Conservation (phyloP, 225 moss, liverwort and hornwort species). For the Ulota crispa region DNA sequence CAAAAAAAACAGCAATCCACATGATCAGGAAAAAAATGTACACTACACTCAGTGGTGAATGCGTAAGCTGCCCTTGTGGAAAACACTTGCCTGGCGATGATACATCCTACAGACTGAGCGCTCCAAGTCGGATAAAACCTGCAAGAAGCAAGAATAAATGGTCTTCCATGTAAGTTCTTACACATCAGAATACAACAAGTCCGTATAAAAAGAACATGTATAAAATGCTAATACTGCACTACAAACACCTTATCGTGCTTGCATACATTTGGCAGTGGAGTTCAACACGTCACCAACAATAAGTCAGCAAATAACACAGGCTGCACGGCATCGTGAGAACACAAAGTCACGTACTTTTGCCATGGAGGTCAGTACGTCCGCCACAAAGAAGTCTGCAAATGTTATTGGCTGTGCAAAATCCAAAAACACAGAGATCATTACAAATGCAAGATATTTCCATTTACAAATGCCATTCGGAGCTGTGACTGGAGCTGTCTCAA, state of each 20-base stretch:
- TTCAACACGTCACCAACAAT: constrained; percentile 34
- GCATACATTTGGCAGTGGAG: constrained; percentile 30
- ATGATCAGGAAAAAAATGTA: constrained; percentile 13
- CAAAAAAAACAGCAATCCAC: constrained; percentile 15
- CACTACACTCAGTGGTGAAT: constrained; percentile 4
- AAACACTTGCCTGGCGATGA: constrained; percentile 72
- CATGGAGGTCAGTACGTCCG: constrained; percentile 97
- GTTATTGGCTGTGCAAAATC: constrained; percentile 76
- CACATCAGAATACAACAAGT: not conserved
- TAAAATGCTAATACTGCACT: constrained; percentile 6
- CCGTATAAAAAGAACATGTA: not conserved
- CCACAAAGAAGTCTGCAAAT: constrained; percentile 97
- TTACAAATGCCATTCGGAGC: not conserved
- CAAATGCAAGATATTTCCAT: not conserved
- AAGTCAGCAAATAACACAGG: constrained; percentile 36
- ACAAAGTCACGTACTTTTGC: constrained; percentile 63
- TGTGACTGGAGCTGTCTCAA: not conserved
- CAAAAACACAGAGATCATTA: constrained; percentile 9
- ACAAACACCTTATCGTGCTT: constrained; percentile 12
- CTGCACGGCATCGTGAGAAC: constrained; percentile 34
- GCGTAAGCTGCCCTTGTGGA: not conserved
- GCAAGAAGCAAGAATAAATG: constrained; percentile 31
- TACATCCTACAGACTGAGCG: constrained; percentile 95
- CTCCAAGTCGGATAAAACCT: constrained; percentile 96
- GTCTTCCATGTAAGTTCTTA: constrained; percentile 17